Conservation (phyloP, 2,329 filamentous ascomycete genomes). For the Trichoderma sp. region DNA sequence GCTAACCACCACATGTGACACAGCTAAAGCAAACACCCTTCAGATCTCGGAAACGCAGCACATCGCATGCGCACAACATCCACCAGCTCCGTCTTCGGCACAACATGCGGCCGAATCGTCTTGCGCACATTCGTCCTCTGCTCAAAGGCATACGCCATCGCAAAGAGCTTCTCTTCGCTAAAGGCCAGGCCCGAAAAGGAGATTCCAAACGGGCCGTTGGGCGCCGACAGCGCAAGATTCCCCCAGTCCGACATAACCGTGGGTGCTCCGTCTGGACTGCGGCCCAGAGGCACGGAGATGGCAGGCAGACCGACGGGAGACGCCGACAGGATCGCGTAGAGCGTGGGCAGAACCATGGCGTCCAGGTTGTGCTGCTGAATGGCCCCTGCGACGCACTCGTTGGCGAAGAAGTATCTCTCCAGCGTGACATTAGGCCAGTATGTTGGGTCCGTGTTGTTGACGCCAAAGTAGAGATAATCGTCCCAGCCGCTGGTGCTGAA, state of each 20-base stretch:
- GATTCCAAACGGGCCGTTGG: slow-evolving; percentile 62
- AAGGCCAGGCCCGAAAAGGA: slow-evolving; percentile 63
- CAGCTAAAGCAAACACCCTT: neutral
- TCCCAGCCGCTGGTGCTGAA: neutral
- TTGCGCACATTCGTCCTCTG: slow-evolving; percentile 49
- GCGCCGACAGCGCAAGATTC: slow-evolving; percentile 54
- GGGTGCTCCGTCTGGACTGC: neutral
- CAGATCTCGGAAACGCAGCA: neutral
- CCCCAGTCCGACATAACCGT: slow-evolving; percentile 49
- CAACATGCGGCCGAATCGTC: slow-evolving; percentile 34
- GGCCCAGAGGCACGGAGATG: slow-evolving; percentile 3
- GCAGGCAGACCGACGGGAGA: neutral
- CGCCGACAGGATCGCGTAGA: neutral
- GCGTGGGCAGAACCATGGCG: neutral
- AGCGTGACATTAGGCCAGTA: slow-evolving; percentile 13
- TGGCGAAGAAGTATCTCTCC: neutral
- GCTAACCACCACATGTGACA: neutral
- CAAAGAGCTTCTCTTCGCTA: slow-evolving; percentile 63
- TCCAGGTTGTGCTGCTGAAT: neutral
- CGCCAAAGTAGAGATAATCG: neutral
- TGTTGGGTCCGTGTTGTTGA: neutral
- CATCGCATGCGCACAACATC: slow-evolving; percentile 11
- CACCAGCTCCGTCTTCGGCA: neutral
- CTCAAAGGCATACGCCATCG: slow-evolving; percentile 69
- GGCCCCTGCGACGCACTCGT: neutral